Evolutionary conservation across 208 protist species (phyloP), one percentile per base, ranked within the genome.

Genomic region (Borovskyia barvae): DNA sequence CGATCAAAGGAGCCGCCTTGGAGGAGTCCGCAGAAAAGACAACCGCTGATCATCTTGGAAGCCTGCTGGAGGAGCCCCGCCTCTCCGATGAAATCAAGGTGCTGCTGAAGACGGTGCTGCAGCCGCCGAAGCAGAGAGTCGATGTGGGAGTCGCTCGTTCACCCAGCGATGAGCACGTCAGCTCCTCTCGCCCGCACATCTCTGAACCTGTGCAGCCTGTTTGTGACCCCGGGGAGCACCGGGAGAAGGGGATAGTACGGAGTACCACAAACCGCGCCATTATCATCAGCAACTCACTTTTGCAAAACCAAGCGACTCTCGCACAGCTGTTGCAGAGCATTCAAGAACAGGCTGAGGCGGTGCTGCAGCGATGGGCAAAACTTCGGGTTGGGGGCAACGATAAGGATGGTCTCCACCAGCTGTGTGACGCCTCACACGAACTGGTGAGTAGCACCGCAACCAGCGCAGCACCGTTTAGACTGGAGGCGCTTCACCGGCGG

Each of bases 1-100:
- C 37, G 12, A 30, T 25, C 15, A 0, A 30, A 15, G 54, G n/a
- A 0, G 17, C 15, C 17, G 12, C 0, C 0, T 15, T 49, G 0
- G 26, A 14, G n/a, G 5, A 25, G 5, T 12, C 9, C 26, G 71
- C 50, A 39, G 39, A 28, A 20, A 46, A 9, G 2, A 32, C 45
- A 9, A 57, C 47, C 3, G 56, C 48, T 15, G 47, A 68, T 29
- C 37, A 66, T 5, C 50, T 82, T 3, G 55, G 60, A 22, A 61
- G 52, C 2, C 61, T 77, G 14, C 50, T 67, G 5, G 56, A 28
- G 14, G 60, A 76, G 11, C 54, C 58, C 12, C 26, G 49, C 19
- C 71, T 88, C 30, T 72, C 61, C 7, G 50, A 33, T 3, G 58
- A 75, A 45, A 77, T 71, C n/a, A 55, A 59, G 33, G 47, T 36